Evolutionary conservation across 2,329 filamentous ascomycete genomes (phyloP).

Genomic region (Volutella citrinella): DNA sequence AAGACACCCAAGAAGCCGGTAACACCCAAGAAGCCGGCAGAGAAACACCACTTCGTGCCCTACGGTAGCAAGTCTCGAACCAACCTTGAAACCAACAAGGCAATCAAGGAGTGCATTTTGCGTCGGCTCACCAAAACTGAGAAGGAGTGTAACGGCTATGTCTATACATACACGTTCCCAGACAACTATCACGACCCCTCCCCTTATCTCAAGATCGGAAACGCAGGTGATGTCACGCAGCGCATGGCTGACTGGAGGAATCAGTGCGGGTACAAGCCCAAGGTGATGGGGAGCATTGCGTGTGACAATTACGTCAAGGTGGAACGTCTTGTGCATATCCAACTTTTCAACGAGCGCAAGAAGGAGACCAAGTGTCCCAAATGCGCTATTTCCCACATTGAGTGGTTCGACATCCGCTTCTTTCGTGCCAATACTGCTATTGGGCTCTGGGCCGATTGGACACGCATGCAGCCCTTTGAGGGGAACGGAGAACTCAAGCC

Average conservation of each 20-base stretch:
- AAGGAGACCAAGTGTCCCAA: slow-evolving; percentile 21
- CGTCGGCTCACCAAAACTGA: background rate
- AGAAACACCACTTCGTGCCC: slow-evolving; percentile 16
- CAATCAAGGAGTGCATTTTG: slow-evolving; percentile 13
- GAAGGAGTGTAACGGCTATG: no score
- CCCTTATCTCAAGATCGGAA: slow-evolving; percentile 33
- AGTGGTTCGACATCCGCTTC: slow-evolving; percentile 27
- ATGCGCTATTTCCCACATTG: slow-evolving; percentile 20
- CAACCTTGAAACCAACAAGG: slow-evolving; percentile 12
- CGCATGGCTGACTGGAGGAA: slow-evolving; percentile 23
- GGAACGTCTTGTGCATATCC: slow-evolving; percentile 28
- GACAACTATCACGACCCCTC: no score
- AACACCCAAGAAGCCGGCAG: background rate
- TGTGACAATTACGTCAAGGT: slow-evolving; percentile 23
- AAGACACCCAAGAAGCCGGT: background rate
- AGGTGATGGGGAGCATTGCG: slow-evolving; percentile 10
- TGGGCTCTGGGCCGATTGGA: slow-evolving; percentile 27
- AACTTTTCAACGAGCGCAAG: slow-evolving; percentile 23
- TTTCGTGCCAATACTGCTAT: slow-evolving; percentile 14
- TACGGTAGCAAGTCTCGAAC: slow-evolving; percentile 10
- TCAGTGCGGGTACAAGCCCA: slow-evolving; percentile 24
- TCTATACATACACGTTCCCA: no score
- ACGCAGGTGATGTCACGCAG: slow-evolving; percentile 12
- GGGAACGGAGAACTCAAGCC: slow-evolving; percentile 19
- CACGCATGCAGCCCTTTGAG: slow-evolving; percentile 25